Conservation (phyloP, 1,284 basidiomycete species). For the Cryptococcus sp. region DNA sequence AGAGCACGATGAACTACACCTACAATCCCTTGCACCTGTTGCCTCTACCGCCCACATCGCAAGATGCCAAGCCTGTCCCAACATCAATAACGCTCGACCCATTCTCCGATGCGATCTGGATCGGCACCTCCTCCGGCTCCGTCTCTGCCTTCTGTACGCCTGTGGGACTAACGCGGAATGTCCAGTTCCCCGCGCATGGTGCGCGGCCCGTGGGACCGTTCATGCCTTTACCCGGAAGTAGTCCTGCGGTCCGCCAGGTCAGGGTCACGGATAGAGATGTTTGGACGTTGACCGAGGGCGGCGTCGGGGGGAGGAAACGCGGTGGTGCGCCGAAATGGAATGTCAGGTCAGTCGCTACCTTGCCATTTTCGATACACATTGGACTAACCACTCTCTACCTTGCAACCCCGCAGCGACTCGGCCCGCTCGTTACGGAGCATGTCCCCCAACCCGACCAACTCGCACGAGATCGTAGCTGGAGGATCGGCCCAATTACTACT, state of each 20-base stretch:
- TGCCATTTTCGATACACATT: not conserved
- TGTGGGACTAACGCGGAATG: constrained; percentile 57
- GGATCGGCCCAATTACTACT: constrained; percentile 63
- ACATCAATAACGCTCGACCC: constrained; percentile 84
- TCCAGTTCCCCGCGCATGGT: constrained; percentile 67
- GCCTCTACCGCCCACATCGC: constrained; percentile 42
- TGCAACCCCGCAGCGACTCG: constrained; percentile 32
- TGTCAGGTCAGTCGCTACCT: constrained; percentile 35
- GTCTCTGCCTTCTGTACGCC: constrained; percentile 72
- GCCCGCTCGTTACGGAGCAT: constrained; percentile 49
- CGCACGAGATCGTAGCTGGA: constrained; percentile 64
- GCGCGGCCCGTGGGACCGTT: constrained; percentile 12
- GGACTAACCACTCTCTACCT: not conserved
- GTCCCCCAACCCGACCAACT: constrained; percentile 53
- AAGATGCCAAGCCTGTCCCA: constrained; percentile 45
- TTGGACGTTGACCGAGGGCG: constrained; percentile 53
- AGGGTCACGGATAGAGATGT: constrained; percentile 73
- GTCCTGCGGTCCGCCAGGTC: constrained; percentile 64
- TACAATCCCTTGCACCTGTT: constrained; percentile 52
- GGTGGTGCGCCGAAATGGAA: constrained; percentile 53
- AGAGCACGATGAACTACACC: not conserved
- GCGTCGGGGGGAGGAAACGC: constrained; percentile 48
- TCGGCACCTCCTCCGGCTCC: constrained; percentile 72
- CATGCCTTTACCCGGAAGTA: constrained; percentile 14
- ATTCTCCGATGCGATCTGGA: constrained; percentile 85